Evolutionary conservation across 768 basidiomycete genomes (phyloP).

Genomic region (Terana coerulea): DNA sequence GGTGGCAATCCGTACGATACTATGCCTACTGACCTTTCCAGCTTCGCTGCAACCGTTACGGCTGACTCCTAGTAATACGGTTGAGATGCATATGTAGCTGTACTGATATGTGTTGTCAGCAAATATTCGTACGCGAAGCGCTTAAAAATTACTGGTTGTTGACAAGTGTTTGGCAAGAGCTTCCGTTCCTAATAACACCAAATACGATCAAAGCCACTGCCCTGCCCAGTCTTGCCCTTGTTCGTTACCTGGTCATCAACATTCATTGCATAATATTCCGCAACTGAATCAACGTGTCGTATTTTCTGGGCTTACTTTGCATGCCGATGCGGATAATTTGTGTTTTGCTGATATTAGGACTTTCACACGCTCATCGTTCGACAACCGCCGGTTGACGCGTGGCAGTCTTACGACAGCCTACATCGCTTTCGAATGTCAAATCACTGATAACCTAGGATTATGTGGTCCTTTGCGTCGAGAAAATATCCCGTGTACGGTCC

Average conservation of each 20-base stretch:
- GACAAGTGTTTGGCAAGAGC: not conserved
- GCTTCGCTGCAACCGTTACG: constrained; percentile 12
- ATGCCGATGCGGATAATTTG: not conserved
- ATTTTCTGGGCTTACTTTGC: not conserved
- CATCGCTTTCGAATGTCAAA: not conserved
- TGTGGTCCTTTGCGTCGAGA: constrained; percentile 21
- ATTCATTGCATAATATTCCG: too few species aligned
- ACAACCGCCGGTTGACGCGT: not conserved
- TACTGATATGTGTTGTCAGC: too few species aligned
- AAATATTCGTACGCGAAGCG: too few species aligned
- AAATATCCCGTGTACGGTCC: constrained; percentile 11
- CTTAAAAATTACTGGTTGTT: constrained; percentile 2
- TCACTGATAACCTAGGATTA: constrained; percentile 1
- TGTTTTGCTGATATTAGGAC: not conserved
- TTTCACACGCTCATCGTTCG: not conserved
- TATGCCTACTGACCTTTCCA: constrained; percentile 21
- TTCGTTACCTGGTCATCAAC: too few species aligned
- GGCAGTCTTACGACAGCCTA: not conserved
- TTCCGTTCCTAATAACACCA: constrained; percentile 3
- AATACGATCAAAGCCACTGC: not conserved
- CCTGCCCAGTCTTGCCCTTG: too few species aligned
- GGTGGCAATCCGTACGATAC: constrained; percentile 19
- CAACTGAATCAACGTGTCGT: too few species aligned
- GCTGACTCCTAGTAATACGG: not conserved
- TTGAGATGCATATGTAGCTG: too few species aligned